A percentile compares a stretch with the other conserved stretches of the same genome.
Conservation (phyloP, 495 filamentous ascomycete species). For the Pseudomonodictys pantanalensis region DNA sequence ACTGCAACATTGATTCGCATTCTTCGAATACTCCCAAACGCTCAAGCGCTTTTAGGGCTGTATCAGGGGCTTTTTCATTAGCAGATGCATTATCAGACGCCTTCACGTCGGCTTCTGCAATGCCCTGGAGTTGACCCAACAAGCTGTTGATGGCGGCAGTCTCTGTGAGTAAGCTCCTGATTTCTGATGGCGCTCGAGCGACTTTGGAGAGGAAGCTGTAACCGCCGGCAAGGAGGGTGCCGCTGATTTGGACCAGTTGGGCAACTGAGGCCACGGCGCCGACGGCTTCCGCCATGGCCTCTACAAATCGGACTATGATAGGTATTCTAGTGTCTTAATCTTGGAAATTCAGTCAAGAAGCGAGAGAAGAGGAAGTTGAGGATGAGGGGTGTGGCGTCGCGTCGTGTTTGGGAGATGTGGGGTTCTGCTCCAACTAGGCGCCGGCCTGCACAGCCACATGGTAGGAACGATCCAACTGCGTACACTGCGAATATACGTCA, state of each 20-base stretch:
- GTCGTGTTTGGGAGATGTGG: too few species aligned
- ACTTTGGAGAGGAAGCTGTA: not conserved
- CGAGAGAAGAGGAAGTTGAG: too few species aligned
- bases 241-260: not conserved
- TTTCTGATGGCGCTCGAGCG: not conserved
- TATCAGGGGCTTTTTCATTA: not conserved
- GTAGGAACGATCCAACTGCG: too few species aligned
- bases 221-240: not conserved
- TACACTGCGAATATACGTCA: too few species aligned
- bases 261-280: not conserved
- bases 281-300: not conserved
- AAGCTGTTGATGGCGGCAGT: not conserved
- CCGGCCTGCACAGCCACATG: too few species aligned
- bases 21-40: not conserved
- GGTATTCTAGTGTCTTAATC: too few species aligned
- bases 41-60: not conserved
- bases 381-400: too few species aligned
- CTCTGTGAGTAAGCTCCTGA: not conserved
- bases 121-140: not conserved
- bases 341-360: too few species aligned
- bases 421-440: too few species aligned
- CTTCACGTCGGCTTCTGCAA: not conserved
- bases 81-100: too few species aligned
- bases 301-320: too few species aligned
- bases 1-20: not conserved